phyloP scores from a whole-genome alignment of 2,329 filamentous ascomycete genomes.

The Fonsecaea erecta region DNA sequence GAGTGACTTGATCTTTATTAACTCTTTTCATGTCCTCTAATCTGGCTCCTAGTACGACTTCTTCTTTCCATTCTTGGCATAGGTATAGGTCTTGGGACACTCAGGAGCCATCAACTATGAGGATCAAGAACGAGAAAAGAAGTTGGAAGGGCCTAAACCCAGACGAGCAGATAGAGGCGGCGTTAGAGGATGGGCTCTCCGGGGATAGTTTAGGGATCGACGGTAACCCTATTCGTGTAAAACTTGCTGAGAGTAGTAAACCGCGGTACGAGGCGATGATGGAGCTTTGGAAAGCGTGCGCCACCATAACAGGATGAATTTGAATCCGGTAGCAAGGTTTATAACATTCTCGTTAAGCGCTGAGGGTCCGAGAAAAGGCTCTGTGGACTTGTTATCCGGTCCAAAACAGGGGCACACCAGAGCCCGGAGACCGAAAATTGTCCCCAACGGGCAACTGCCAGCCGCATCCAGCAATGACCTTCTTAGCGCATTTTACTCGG shows the following conservation, averaged over 20 bases:
- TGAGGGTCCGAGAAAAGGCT: too few species aligned
- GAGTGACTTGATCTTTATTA: constrained; percentile 6
- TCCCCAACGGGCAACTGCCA: too few species aligned
- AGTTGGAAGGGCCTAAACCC: background rate
- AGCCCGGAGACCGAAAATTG: too few species aligned
- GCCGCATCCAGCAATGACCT: too few species aligned
- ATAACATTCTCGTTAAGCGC: too few species aligned
- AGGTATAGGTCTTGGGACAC: background rate
- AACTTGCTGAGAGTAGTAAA: background rate
- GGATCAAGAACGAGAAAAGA: constrained; percentile 6
- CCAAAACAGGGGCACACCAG: too few species aligned
- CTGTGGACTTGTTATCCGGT: too few species aligned
- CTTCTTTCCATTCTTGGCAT: constrained; percentile 1
- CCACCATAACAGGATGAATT: background rate
- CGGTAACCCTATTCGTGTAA: background rate
- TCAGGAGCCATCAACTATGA: background rate
- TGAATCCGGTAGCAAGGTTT: too few species aligned
- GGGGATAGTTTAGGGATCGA: background rate
- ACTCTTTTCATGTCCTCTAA: constrained; percentile 4
- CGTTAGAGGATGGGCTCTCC: constrained; percentile 1
- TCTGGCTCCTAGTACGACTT: background rate
- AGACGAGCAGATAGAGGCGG: background rate
- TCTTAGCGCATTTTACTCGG: too few species aligned
- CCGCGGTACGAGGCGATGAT: background rate
- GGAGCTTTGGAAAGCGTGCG: background rate